These are phyloP conservation scores for Xerocomellus dryophilus DNA, from an alignment of 768 basidiomycete species.

Conservation along the genomic window DNA sequence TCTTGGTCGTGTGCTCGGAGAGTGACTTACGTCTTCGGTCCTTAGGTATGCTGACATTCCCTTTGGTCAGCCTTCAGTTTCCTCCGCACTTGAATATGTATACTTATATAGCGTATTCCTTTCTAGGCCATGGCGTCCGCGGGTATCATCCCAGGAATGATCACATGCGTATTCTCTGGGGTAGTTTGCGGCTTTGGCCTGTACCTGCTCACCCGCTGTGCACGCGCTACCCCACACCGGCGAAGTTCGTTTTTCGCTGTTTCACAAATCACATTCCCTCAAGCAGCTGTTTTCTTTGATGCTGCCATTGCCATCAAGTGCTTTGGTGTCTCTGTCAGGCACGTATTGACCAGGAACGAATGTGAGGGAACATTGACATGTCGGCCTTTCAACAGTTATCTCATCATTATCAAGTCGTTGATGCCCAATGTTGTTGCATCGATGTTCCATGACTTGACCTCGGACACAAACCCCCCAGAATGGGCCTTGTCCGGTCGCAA, in stretches of 20 bases:
- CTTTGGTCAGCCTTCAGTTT: constrained; percentile 49
- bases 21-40: neutral
- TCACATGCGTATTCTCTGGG: constrained; percentile 85
- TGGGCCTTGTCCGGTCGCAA: constrained; percentile 76
- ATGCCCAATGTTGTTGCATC: constrained; percentile 89
- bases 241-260: constrained; percentile 81
- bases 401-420: constrained; percentile 90
- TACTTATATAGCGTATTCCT: neutral
- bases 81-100: neutral
- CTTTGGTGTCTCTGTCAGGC: constrained; percentile 94
- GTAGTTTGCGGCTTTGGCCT: constrained; percentile 77
- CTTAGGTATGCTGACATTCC: constrained; percentile 85
- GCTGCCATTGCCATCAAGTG: constrained; percentile 94
- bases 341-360: constrained; percentile 19
- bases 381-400: constrained; percentile 49
- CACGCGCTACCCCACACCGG: constrained; percentile 69
- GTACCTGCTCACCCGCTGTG: constrained; percentile 84
- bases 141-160: constrained; percentile 84
- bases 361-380: neutral
- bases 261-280: constrained; percentile 84
- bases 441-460: constrained; percentile 74
- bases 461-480: constrained; percentile 62
- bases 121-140: constrained; percentile 82
- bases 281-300: constrained; percentile 85
- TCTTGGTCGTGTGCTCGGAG: neutral